Evolutionary conservation across 306 rosid species (phyloP).

Genomic region (Cucurbita ficifolia): DNA sequence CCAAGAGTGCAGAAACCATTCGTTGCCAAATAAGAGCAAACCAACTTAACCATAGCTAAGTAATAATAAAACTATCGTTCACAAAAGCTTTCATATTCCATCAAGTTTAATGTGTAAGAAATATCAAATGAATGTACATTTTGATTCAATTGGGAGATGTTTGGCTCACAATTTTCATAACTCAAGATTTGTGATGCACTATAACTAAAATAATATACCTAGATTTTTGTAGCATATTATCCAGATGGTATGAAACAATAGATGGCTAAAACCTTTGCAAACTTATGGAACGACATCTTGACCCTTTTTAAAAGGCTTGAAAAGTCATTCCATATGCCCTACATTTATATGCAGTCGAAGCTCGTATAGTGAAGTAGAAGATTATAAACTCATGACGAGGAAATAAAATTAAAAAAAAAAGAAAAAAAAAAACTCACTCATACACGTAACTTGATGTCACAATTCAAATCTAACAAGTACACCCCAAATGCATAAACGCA

Average conservation of each 20-base stretch:
- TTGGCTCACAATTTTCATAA: not conserved
- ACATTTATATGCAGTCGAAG: not conserved
- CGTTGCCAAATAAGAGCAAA: not conserved
- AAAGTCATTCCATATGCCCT: not conserved
- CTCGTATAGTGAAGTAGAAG: not conserved
- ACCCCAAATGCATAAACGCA: not conserved
- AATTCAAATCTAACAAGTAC: not conserved
- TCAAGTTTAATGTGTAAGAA: no score
- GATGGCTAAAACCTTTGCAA: not conserved
- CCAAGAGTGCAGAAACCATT: not conserved
- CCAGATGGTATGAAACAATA: not conserved
- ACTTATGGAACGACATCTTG: not conserved
- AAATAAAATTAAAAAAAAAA: not conserved
- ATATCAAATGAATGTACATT: not conserved
- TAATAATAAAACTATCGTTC: no score
- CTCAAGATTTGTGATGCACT: not conserved
- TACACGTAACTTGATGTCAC: not conserved
- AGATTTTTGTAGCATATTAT: not conserved
- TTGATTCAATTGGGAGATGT: not conserved
- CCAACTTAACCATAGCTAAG: not conserved
- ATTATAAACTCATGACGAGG: not conserved
- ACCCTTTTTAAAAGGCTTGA: not conserved
- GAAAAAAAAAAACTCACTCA: not conserved
- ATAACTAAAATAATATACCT: not conserved
- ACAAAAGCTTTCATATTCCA: no score